These are phyloP conservation scores for Coemansia sp. DNA, from an alignment of 192 early-diverging fungal genomes.

Conservation along the genomic window DNA sequence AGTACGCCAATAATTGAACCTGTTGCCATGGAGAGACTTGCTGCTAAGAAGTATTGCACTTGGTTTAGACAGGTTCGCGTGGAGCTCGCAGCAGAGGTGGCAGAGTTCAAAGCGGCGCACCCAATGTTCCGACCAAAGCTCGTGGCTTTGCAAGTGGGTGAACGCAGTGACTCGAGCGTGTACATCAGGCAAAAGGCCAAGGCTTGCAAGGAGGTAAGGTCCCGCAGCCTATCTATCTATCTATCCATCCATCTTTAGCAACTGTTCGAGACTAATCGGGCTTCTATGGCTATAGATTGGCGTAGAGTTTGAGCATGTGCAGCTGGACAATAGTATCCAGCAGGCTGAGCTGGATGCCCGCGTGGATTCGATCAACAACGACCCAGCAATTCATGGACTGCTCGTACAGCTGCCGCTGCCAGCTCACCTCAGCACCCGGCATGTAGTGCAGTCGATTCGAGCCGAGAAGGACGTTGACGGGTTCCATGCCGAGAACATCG, in stretches of 20 bases:
- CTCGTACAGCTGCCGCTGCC: slow-evolving; percentile 96
- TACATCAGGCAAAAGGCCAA: slow-evolving; percentile 94
- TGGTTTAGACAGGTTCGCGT: slow-evolving; percentile 57
- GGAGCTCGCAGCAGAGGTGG: slow-evolving; percentile 67
- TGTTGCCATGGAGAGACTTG: not conserved
- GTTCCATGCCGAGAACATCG: slow-evolving; percentile 94
- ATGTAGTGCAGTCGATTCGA: slow-evolving; percentile 82
- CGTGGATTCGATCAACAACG: slow-evolving; percentile 74
- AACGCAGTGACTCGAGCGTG: slow-evolving; percentile 87
- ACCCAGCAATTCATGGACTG: slow-evolving; percentile 86
- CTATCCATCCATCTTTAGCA: too few species aligned
- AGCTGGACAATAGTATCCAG: slow-evolving; percentile 63
- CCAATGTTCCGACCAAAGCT: slow-evolving; percentile 79
- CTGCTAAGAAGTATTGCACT: not conserved
- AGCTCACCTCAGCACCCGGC: slow-evolving; percentile 74
- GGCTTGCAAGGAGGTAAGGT: slow-evolving; percentile 70
- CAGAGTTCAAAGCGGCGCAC: slow-evolving; percentile 58
- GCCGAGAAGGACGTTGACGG: slow-evolving; percentile 97
- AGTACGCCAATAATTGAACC: not conserved
- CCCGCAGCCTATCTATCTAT: too few species aligned
- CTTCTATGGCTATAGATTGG: slow-evolving; percentile 57
- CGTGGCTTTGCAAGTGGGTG: slow-evolving; percentile 89
- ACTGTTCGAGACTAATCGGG: too few species aligned
- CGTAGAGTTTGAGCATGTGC: slow-evolving; percentile 70
- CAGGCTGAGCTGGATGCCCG: slow-evolving; percentile 67